Evolutionary conservation across 2,329 filamentous ascomycete genomes (phyloP).

Genomic region (Calonectria pseudoreteaudii): DNA sequence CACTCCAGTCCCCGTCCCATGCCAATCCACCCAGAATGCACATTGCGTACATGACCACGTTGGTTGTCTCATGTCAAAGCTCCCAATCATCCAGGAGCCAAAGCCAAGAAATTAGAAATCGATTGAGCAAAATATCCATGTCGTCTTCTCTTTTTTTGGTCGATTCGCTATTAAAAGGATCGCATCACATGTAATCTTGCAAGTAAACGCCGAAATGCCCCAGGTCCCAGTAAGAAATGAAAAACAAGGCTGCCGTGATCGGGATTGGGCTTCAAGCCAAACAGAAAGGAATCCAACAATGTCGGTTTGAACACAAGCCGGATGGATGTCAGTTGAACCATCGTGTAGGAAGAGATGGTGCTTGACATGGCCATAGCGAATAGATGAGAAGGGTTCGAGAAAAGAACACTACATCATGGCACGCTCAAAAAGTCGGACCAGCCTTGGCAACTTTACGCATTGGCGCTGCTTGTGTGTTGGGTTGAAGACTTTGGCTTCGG

Average conservation of each 20-base stretch:
- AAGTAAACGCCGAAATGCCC: constrained; percentile 2
- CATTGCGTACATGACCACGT: constrained; percentile 7
- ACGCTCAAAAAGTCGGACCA: background rate
- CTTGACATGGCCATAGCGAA: background rate
- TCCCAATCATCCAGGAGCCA: background rate
- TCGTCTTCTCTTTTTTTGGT: background rate
- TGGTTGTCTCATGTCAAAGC: background rate
- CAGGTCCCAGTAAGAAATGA: background rate
- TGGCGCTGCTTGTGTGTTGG: background rate
- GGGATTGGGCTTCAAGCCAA: background rate
- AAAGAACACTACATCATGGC: background rate
- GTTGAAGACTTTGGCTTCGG: constrained; percentile 25
- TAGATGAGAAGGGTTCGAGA: background rate
- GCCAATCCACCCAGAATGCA: background rate
- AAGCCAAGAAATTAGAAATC: constrained; percentile 7
- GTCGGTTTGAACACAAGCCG: background rate
- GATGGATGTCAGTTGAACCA: background rate
- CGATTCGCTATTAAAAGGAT: constrained; percentile 1
- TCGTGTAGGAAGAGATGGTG: background rate
- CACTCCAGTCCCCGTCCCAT: constrained; percentile 4
- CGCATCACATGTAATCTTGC: background rate
- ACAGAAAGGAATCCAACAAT: background rate
- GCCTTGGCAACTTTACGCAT: constrained; percentile 16
- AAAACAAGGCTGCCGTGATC: background rate
- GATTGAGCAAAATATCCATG: background rate